phyloP scores from a whole-genome alignment of 768 basidiomycete genomes.

The Lyophyllum decastes region DNA sequence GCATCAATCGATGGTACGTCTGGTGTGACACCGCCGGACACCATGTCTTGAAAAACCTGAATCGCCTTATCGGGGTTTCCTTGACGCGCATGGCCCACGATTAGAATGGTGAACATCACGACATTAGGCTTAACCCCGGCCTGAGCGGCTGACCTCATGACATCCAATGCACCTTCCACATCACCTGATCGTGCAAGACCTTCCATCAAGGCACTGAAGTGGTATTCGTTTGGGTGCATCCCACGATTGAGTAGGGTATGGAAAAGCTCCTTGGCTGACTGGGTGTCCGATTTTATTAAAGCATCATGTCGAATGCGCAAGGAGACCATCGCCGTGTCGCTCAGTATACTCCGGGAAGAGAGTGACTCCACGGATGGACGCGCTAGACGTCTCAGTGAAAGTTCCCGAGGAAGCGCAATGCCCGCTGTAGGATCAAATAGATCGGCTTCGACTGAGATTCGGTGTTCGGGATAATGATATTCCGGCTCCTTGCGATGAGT shows the following conservation, averaged over 20 bases:
- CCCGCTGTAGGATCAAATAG: constrained; percentile 54
- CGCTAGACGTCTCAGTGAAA: constrained; percentile 31
- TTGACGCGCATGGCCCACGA: constrained; percentile 68
- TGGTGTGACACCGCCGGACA: constrained; percentile 59
- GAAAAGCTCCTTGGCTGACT: constrained; percentile 55
- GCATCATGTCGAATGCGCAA: constrained; percentile 67
- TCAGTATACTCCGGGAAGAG: constrained; percentile 44
- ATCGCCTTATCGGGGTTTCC: constrained; percentile 55
- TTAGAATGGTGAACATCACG: constrained; percentile 77
- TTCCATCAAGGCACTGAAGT: constrained; percentile 76
- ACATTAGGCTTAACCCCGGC: constrained; percentile 58
- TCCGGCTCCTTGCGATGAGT: constrained; percentile 20
- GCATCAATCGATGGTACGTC: constrained; percentile 76
- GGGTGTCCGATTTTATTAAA: constrained; percentile 49
- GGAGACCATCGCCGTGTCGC: constrained; percentile 58
- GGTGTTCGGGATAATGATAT: constrained; percentile 15
- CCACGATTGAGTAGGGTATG: constrained; percentile 64
- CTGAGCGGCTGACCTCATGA: constrained; percentile 52
- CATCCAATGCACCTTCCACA: constrained; percentile 51
- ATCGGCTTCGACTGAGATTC: constrained; percentile 25
- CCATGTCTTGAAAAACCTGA: constrained; percentile 62
- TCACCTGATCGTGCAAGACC: constrained; percentile 67
- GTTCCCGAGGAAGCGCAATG: constrained; percentile 34
- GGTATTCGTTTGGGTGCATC: constrained; percentile 70
- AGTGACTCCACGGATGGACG: constrained; percentile 49